A percentile compares a stretch with the other conserved stretches of the same genome.
Conservation (phyloP, 495 filamentous ascomycete genomes). For the Pyrenopolyporus hunteri region DNA sequence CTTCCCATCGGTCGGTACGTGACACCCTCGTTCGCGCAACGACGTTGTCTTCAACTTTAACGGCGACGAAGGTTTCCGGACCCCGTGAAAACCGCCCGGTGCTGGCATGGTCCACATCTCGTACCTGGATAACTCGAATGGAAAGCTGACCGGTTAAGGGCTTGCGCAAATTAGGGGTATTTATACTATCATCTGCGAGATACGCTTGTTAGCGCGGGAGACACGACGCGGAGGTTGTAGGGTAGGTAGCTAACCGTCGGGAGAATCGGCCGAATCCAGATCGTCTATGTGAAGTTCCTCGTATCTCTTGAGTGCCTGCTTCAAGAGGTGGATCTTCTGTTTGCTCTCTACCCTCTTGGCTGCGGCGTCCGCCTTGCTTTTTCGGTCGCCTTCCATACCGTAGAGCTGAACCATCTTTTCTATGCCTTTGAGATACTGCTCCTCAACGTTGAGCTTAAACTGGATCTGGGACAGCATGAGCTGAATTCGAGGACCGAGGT, state of each 20-base stretch:
- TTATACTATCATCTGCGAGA: conserved; percentile 88
- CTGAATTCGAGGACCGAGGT: conserved; percentile 96
- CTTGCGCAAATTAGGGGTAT: conserved; percentile 90
- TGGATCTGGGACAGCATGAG: conserved; percentile 98
- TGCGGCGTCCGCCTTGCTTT: conserved; percentile 91
- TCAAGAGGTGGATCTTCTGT: conserved; percentile 95
- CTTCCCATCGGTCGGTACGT: conserved; percentile 86
- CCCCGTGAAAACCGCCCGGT: conserved; percentile 84
- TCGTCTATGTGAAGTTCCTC: conserved; percentile 93
- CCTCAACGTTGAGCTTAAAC: conserved; percentile 98
- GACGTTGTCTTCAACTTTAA: conserved; percentile 94
- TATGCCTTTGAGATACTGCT: conserved; percentile 98
- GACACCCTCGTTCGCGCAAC: conserved; percentile 88
- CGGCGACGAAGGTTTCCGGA: conserved; percentile 91
- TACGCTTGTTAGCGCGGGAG: conserved; percentile 2
- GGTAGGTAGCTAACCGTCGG: conserved; percentile 68
- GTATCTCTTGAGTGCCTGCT: conserved; percentile 94
- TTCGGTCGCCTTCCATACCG: conserved; percentile 96
- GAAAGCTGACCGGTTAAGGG: conserved; percentile 88
- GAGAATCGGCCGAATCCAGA: conserved; percentile 79
- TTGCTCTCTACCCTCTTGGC: conserved; percentile 89
- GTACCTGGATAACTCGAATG: conserved; percentile 84
- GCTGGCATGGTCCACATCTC: conserved; percentile 93
- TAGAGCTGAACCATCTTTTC: conserved; percentile 99
- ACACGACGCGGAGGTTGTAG: neutral